Evolutionary conservation across 2,329 filamentous ascomycete species (phyloP), one percentile per base, ranked within the genome.

Genomic region (Hypocreales sp.): DNA sequence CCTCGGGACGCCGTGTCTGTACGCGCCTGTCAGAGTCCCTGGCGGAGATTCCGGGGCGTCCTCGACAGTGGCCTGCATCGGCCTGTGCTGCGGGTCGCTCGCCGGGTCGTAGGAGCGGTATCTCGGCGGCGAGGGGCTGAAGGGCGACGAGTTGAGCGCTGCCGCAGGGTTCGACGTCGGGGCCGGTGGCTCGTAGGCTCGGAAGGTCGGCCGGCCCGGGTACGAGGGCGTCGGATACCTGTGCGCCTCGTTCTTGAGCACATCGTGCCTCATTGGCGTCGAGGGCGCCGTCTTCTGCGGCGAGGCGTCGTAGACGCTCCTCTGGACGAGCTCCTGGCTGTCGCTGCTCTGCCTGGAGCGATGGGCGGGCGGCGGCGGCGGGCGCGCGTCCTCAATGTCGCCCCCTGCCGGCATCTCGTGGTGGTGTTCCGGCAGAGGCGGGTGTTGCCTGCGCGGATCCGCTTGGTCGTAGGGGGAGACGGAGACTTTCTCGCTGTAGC

Each of bases 31-130:
- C 22, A 46, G 38, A 4, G 37, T 30, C 7, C 31, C 33, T 4
- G 37, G 38, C 2, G 58, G 54, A 2, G 65, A 63, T 26, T 73
- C 69, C 4, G 72, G 70, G 5, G 63, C 68, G 35, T 78, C 72
- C 41, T 78, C 73, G 5, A 72, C 70, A 6, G 64, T 74, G 3
- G 65, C 68, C 38, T 73, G 71, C 65, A 71, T 63, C 1, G 62
- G 60, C 31, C 58, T 56, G 40, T 56, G 51, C 22, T 60, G 60
- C 20, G 47, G 40, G 28, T 62, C 64, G 38, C 56, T 61, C 12
- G 44, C 45, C 16, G 48, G 42, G 33, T 73, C 66, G 31, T 66
- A 65, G 1, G 67, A 63, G 29, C 61, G 54, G 28, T 68, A 61
- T 22, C 59, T 56, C 2, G 51, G 51, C 2, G 51, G 47, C 1